These are phyloP conservation scores for Cladosporium halotolerans DNA, from an alignment of 2,329 filamentous ascomycete species.

Conservation along the genomic window DNA sequence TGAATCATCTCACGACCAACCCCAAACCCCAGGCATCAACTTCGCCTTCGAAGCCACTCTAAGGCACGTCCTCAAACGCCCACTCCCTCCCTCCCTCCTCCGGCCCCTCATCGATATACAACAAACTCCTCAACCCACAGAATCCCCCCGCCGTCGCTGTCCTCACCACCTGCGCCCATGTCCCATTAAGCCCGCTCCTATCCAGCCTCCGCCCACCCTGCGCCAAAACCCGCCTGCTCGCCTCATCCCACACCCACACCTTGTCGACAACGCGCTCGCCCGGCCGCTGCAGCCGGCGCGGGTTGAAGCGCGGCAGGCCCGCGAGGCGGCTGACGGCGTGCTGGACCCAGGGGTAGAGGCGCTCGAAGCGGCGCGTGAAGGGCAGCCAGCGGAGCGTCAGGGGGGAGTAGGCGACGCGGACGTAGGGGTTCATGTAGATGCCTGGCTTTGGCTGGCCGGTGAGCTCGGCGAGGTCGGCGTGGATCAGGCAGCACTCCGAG, in stretches of 20 bases:
- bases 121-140: conserved; percentile 50
- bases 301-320: conserved; percentile 54
- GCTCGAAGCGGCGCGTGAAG: conserved; percentile 58
- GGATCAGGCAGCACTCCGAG: conserved; percentile 44
- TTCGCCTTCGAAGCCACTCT: neutral
- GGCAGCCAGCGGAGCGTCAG: conserved; percentile 53
- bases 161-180: conserved; percentile 39
- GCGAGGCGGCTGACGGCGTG: conserved; percentile 49
- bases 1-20: too few species aligned
- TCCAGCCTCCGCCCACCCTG: conserved; percentile 12
- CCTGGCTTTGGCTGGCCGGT: conserved; percentile 31
- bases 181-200: conserved; percentile 20
- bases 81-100: neutral
- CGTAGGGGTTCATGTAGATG: conserved; percentile 69
- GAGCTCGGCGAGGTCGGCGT: conserved; percentile 37
- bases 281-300: conserved; percentile 53
- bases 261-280: conserved; percentile 50
- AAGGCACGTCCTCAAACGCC: neutral
- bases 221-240: conserved; percentile 19
- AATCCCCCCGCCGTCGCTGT: conserved; percentile 48
- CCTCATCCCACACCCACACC: conserved; percentile 44
- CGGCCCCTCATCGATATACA: conserved; percentile 18
- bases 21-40: too few species aligned
- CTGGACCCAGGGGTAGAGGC: conserved; percentile 56
- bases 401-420: conserved; percentile 62